Percentiles rank a stretch among this genome's conserved stretches.
These are phyloP conservation scores for Mortierella sp. DNA, from an alignment of 371 early-diverging fungal species.

Conservation along the genomic window DNA sequence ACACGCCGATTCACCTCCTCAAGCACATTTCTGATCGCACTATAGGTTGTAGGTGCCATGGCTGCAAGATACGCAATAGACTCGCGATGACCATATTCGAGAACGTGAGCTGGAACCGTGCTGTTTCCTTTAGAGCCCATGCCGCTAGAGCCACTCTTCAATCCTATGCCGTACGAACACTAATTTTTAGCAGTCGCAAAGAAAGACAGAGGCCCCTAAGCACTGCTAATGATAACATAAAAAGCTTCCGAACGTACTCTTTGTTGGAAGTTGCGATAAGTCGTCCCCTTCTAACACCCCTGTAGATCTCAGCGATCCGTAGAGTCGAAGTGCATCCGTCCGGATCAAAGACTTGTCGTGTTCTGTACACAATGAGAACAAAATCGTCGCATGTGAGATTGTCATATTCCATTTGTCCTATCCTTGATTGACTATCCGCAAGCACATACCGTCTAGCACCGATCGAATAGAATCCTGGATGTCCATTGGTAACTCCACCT, in stretches of 20 bases:
- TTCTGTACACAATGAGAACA: constrained; percentile 24
- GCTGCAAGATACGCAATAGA: constrained; percentile 81
- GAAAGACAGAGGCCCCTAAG: neutral
- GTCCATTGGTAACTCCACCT: constrained; percentile 68
- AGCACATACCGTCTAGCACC: constrained; percentile 56
- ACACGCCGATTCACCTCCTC: constrained; percentile 69
- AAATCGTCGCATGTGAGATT: no score
- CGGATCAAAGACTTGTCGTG: constrained; percentile 69
- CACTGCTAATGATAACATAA: no score
- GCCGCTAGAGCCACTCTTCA: constrained; percentile 46
- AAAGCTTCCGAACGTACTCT: constrained; percentile 5
- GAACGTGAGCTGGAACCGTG: constrained; percentile 66
- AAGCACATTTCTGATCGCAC: constrained; percentile 75
- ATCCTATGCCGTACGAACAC: constrained; percentile 16
- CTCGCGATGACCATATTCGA: constrained; percentile 82
- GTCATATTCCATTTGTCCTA: neutral
- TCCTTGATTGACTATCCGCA: neutral
- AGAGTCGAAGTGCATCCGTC: constrained; percentile 74
- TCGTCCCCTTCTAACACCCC: constrained; percentile 55
- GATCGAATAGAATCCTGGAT: constrained; percentile 63
- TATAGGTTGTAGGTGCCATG: constrained; percentile 75
- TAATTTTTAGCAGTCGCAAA: no score
- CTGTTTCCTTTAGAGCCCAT: constrained; percentile 18
- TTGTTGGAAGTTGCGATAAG: constrained; percentile 15
- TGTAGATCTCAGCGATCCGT: constrained; percentile 77